Evolutionary conservation across 2,329 filamentous ascomycete species (phyloP).

Genomic region (Ceratocystis diversiconidia): DNA sequence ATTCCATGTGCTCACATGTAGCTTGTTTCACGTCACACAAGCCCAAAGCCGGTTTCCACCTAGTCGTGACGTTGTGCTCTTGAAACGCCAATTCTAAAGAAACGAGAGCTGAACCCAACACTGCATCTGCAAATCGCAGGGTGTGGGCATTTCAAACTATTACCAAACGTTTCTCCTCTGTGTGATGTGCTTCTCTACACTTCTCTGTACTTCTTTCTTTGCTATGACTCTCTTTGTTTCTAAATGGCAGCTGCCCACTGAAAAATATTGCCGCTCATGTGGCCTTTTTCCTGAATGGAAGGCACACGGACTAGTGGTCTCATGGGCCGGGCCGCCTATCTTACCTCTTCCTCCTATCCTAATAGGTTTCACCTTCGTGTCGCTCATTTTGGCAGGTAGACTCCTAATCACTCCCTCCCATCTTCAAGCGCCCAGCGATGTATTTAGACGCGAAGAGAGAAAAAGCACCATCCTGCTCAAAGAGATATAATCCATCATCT

Average conservation of each 20-base stretch:
- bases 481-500: background rate
- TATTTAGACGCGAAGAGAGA: background rate
- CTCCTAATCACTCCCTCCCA: background rate
- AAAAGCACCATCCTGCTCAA: background rate
- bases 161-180: background rate
- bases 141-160: constrained; percentile 2
- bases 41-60: background rate
- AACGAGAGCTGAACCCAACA: background rate
- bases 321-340: background rate
- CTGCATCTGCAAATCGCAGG: background rate
- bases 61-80: background rate
- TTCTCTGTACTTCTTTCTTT: background rate
- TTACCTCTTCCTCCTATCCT: background rate
- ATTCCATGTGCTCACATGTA: background rate
- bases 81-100: background rate
- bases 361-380: background rate
- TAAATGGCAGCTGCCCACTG: background rate
- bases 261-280: background rate
- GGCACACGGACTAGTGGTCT: background rate
- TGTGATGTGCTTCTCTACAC: background rate
- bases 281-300: background rate
- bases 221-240: background rate
- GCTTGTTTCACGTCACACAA: background rate
- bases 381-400: background rate
- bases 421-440: background rate